Conservation (phyloP, 2,329 filamentous ascomycete genomes). For the Capronia epimyces region DNA sequence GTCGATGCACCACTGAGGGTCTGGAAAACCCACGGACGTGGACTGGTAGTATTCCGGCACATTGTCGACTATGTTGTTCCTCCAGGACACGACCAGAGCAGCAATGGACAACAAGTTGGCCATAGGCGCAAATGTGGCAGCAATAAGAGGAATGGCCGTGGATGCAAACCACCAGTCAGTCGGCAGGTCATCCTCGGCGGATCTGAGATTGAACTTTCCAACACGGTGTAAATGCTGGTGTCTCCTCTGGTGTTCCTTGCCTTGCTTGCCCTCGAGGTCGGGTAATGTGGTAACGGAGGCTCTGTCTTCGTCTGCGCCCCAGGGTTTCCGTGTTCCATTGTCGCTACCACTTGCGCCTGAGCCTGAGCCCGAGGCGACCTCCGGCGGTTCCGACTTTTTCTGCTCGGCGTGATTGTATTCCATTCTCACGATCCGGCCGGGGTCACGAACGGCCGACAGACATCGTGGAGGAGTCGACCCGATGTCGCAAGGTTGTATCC, state of each 20-base stretch:
- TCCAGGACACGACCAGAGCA: conserved; percentile 76
- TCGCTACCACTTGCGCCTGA: conserved; percentile 11
- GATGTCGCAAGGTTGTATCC: background rate
- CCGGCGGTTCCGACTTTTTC: conserved; percentile 16
- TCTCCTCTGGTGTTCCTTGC: conserved; percentile 4
- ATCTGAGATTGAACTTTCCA: conserved; percentile 34
- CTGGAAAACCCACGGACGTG: conserved; percentile 51
- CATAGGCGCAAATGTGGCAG: conserved; percentile 76
- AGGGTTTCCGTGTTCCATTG: conserved; percentile 9
- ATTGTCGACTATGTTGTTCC: conserved; percentile 47
- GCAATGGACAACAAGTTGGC: conserved; percentile 85
- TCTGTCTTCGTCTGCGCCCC: conserved; percentile 11
- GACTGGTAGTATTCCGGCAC: conserved; percentile 43
- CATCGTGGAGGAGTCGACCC: conserved; percentile 2
- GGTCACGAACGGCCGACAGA: conserved; percentile 5
- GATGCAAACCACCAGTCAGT: conserved; percentile 48
- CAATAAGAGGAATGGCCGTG: conserved; percentile 64
- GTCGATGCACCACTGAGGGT: conserved; percentile 68
- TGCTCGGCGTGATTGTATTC: conserved; percentile 22
- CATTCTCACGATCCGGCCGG: conserved; percentile 9
- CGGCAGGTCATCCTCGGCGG: conserved; percentile 40
- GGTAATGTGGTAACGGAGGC: conserved; percentile 6
- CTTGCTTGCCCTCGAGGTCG: conserved; percentile 14
- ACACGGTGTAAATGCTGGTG: conserved; percentile 11
- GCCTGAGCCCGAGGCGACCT: conserved; percentile 10